Percentiles rank a stretch among this genome's conserved stretches.
phyloP scores from a whole-genome alignment of 345 rosid species.

The Dimocarpus longan region DNA sequence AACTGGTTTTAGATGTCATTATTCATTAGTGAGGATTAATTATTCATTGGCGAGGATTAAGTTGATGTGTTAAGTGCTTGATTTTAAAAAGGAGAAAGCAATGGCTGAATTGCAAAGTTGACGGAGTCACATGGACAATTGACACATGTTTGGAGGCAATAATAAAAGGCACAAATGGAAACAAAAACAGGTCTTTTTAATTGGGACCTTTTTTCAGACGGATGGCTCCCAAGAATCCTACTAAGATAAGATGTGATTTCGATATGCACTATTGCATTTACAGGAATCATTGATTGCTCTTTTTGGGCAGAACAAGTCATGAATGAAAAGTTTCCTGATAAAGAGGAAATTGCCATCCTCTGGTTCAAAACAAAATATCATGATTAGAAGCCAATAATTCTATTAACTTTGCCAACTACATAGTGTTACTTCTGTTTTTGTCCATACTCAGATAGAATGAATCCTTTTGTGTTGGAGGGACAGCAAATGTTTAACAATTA shows the following conservation, averaged over 20 bases:
- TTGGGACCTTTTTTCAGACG: not conserved
- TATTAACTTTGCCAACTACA: not conserved
- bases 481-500: too few species aligned
- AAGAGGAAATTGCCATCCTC: not conserved
- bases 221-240: not conserved
- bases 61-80: not conserved
- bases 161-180: not conserved
- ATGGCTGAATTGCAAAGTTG: not conserved
- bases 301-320: not conserved
- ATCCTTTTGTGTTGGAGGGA: not conserved
- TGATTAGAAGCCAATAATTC: conserved; percentile 13
- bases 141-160: not conserved
- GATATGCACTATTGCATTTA: not conserved
- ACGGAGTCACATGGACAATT: not conserved
- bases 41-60: too few species aligned
- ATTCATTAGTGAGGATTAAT: not conserved
- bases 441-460: not conserved
- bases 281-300: not conserved
- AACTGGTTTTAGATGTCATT: not conserved
- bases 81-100: not conserved
- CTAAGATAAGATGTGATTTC: not conserved
- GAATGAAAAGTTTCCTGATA: not conserved
- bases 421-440: not conserved
- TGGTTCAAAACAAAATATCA: conserved; percentile 8
- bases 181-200: not conserved